Percentiles rank a stretch among this genome's conserved stretches.
phyloP scores from a whole-genome alignment of 2,329 filamentous ascomycete species.

The Aphanoascus verrucosus region DNA sequence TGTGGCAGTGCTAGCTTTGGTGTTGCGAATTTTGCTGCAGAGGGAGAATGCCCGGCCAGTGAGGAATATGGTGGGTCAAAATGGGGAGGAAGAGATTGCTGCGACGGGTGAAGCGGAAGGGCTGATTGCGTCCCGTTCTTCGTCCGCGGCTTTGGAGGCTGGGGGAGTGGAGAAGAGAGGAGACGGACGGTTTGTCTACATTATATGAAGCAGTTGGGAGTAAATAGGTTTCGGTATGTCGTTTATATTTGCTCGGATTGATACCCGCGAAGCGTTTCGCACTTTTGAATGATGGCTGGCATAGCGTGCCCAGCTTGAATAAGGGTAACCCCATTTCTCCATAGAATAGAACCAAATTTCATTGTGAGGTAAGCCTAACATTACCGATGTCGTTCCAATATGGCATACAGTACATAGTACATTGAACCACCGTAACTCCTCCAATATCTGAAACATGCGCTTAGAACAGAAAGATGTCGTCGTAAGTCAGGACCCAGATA shows the following conservation, averaged over 20 bases:
- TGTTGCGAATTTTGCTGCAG: slow-evolving; percentile 45
- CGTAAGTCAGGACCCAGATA: neutral
- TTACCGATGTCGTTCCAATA: too few relatives aligned
- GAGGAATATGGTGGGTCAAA: slow-evolving; percentile 22
- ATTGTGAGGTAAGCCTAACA: too few relatives aligned
- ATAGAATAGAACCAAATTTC: neutral
- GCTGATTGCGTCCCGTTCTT: slow-evolving; percentile 13
- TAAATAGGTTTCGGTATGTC: neutral
- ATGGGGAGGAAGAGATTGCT: slow-evolving; percentile 6
- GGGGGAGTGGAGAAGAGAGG: slow-evolving; percentile 6
- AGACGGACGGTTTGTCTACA: slow-evolving; percentile 14
- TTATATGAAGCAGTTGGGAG: slow-evolving; percentile 9
- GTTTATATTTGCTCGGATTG: neutral
- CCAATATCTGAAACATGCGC: neutral
- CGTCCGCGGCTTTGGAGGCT: neutral
- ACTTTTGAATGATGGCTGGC: neutral
- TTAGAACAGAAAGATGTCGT: neutral
- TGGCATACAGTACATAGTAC: neutral
- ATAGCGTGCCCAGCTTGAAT: too few relatives aligned
- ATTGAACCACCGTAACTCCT: neutral
- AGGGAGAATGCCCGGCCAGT: slow-evolving; percentile 42
- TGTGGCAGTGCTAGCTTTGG: slow-evolving; percentile 47
- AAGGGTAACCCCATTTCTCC: neutral
- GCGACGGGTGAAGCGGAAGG: slow-evolving; percentile 13
- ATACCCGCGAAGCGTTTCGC: neutral